Base-by-base conservation (phyloP, 345 rosid genomes). In the Mercurialis annua region DNA sequence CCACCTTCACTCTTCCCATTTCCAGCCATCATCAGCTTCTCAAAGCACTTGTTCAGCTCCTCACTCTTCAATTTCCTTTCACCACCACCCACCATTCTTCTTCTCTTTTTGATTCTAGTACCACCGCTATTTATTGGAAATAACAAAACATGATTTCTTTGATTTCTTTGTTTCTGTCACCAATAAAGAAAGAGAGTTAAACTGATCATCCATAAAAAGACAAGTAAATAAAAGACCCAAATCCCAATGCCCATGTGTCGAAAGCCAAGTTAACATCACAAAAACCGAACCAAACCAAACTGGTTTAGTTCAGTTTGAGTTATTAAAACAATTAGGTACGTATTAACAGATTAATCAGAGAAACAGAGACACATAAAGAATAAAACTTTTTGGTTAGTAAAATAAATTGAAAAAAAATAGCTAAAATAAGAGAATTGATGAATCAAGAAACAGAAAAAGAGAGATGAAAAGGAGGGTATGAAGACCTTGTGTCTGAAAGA, bases 1-100 rank as follows among this genome's bases (percentile, higher is more conserved):
- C 81, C 86, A 85, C 81, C 72, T 62, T 62, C 34, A 24, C 49
- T 42, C 63, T 63, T 26, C 67, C 76, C 20, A 8, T 61, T 55
- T 8, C 69, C 77, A 65, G 24, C 73, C 92, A 71, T 83, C 81
- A 76, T 71, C 78, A 88, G 75, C 82, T 73, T 83, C 76, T 83
- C 86, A 76, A 88, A 90, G 77, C 81, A 62, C 65, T 59, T 59
- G 83, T 88, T 83, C 65, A 90, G 73, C 40, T 84, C 90, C 81
- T 85, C 85, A 14, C 72, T 70, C 49, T 68, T 78, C 47, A 56
- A 14, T 20, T 63, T 73, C n/a, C n/a, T n/a, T n/a, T 51, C 30
- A 58, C 60, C 76, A 60, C 84, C 81, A 65, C 75, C 75, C 70
- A 61, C 34, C 38, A 36, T 9, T 40, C 5, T 40, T 40, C 8